Evolutionary conservation across 768 basidiomycete species (phyloP), one percentile per base, ranked within the genome.

Genomic region (Hysterangium stoloniferum): DNA sequence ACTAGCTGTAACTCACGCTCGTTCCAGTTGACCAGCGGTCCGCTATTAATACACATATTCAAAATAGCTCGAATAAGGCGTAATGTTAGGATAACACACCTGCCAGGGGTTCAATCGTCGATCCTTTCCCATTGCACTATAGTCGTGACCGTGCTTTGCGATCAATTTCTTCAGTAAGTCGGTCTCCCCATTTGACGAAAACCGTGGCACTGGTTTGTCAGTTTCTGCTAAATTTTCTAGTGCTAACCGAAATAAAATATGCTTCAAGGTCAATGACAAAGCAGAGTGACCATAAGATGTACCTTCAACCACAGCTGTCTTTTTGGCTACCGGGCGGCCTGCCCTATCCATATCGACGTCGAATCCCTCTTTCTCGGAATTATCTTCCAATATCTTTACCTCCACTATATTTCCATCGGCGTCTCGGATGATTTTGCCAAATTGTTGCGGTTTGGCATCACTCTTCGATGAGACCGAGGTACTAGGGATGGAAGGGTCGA

Each of bases 391-490:
- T 48, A 92, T 59, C 59, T 88, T 80, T 35, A 93, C 71, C 41
- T 78, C 72, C 19, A 91, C 59, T 33, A 94, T 72, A 55, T 83
- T 84, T 25, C 93, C 93, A 2, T 75, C 69, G 32, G 73, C 80
- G 64, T 94, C 92, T 41, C 91, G 76, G 45, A 91, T 64, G 57
- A 97, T 93, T 61, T 80, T 77, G 27, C 91, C 93, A 61, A 78
- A 84, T 1, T 86, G 86, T 57, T 71, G 78, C 11, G 77, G 79
- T 42, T 79, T 68, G 5, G 34, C 52, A 13, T 62, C 55, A 24
- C 62, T 52, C 48, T 59, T 56, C 29, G 62, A 37, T 29, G 61
- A 50, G 41, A 46, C 44, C 46, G 47, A 61, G 54, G 27, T 49
- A 53, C 24, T 32, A 29, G 35, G 15, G 53, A 45, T 17, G 37